Evolutionary conservation across 148 eudicot genomes (phyloP), one percentile per base, ranked within the genome.

Genomic region (Rhododendron kiyosumense): DNA sequence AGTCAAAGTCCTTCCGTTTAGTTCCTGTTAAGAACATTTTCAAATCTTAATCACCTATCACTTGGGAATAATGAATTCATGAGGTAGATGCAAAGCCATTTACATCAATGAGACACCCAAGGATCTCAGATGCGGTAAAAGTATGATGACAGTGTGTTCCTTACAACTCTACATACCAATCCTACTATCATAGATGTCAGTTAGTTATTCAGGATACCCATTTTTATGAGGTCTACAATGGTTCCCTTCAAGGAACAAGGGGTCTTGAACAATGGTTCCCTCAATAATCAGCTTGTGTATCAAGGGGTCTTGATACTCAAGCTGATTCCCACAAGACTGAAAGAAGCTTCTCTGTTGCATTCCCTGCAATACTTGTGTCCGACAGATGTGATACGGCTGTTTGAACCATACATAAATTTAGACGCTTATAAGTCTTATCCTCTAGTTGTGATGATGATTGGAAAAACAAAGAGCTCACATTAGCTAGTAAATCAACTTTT

Each of bases 1-100:
- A 14, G 93, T 93, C 83, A 96, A 88, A 26, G 52, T 22, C 83
- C 96, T 89, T 74, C 98, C 98, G 45, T 85, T 85, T 18, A 96
- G 0, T n/a, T 96, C 94, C 98, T 94, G 91, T 84, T 63, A 76
- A 84, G 73, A 14, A 74, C 46, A 79, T n/a, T 46, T 20, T 22
- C 9, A 65, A 61, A 32, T 28, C 48, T 74, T 34, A 63, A 73
- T 71, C 46, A 54, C 24, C 22, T 54, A 17, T 17, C 61, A 71
- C 46, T 74, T 11, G 80, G 73, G n/a, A 34, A 46, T 54, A 76
- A 22, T 32, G 30, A 75, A 75, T 41, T 74, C 38, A 17, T 7
- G 28, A 48, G 30, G 41, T 30, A 28, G 79, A 69, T 49, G 78
- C 59, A 18, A 83, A 32, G 48, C 14, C 63, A 73, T 83, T 71